phyloP scores from a whole-genome alignment of 495 filamentous ascomycete genomes.

The Penicillium longicatenatum region DNA sequence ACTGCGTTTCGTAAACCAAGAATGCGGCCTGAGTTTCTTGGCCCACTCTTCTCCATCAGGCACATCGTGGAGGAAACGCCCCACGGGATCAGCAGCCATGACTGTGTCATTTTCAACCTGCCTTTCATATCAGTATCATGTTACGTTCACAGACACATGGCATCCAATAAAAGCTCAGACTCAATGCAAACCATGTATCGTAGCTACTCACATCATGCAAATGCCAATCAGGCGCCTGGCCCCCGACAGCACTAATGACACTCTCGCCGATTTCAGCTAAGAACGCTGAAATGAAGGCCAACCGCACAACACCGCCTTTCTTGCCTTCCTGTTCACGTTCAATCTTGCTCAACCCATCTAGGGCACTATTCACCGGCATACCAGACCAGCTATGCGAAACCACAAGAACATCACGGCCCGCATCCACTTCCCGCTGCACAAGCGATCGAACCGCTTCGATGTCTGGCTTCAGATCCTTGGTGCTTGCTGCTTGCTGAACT shows the following conservation, averaged over 20 bases:
- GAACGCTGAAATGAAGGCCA: slow-evolving; percentile 50
- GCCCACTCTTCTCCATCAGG: slow-evolving; percentile 37
- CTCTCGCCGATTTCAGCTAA: slow-evolving; percentile 38
- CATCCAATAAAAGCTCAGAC: background rate
- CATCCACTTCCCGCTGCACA: slow-evolving; percentile 28
- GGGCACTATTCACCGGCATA: slow-evolving; percentile 48
- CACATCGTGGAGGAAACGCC: slow-evolving; percentile 40
- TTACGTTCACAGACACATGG: background rate
- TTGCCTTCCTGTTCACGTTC: slow-evolving; percentile 35
- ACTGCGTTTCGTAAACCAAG: slow-evolving; percentile 32
- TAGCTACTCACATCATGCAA: slow-evolving; percentile 33
- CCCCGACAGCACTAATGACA: slow-evolving; percentile 38
- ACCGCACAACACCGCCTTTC: slow-evolving; percentile 44
- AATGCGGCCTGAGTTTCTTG: slow-evolving; percentile 31
- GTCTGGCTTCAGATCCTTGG: slow-evolving; percentile 31
- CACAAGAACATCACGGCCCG: slow-evolving; percentile 37
- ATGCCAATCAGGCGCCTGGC: slow-evolving; percentile 37
- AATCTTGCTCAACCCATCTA: slow-evolving; percentile 44
- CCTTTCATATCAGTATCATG: too few species aligned
- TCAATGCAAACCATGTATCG: background rate
- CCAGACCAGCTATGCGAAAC: slow-evolving; percentile 53
- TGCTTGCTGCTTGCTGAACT: slow-evolving; percentile 25
- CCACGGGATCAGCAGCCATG: slow-evolving; percentile 28
- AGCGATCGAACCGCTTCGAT: slow-evolving; percentile 29
- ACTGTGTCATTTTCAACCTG: slow-evolving; percentile 32